Conservation (phyloP, 805 yeast species). For the Candida tallmaniae region DNA sequence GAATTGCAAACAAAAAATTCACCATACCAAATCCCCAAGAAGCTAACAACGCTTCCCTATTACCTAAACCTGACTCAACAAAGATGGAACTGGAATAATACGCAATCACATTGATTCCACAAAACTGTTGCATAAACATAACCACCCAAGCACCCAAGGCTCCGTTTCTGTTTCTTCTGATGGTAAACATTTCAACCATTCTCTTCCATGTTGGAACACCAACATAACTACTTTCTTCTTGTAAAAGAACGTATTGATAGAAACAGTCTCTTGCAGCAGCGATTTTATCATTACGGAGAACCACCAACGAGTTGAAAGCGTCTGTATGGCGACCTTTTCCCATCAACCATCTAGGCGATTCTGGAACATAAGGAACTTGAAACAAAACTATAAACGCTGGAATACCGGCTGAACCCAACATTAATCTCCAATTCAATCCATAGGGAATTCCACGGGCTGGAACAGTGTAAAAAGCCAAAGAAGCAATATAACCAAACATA, state of each 20-base stretch:
- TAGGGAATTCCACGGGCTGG: slow-evolving; percentile 41
- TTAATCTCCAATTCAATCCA: slow-evolving; percentile 55
- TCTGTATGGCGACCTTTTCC: slow-evolving; percentile 47
- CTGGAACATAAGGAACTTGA: slow-evolving; percentile 56
- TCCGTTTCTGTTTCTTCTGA: slow-evolving; percentile 81
- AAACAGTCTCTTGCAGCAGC: slow-evolving; percentile 65
- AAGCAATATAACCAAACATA: slow-evolving; percentile 59
- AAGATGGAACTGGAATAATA: slow-evolving; percentile 80
- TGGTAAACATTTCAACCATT: slow-evolving; percentile 54
- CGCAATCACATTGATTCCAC: slow-evolving; percentile 87
- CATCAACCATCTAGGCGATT: slow-evolving; percentile 68
- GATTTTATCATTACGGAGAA: slow-evolving; percentile 42
- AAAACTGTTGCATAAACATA: slow-evolving; percentile 88
- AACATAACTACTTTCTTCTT: slow-evolving; percentile 52
- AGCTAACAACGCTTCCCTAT: slow-evolving; percentile 63
- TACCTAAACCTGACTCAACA: slow-evolving; percentile 58
- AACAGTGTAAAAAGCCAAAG: slow-evolving; percentile 56
- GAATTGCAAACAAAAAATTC: slow-evolving; percentile 75
- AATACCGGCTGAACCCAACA: slow-evolving; percentile 60
- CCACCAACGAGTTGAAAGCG: slow-evolving; percentile 46
- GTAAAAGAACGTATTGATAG: slow-evolving; percentile 51
- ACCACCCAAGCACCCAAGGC: slow-evolving; percentile 75
- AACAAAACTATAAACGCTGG: slow-evolving; percentile 51
- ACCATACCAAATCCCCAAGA: slow-evolving; percentile 86
- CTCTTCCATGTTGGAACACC: slow-evolving; percentile 41